Evolutionary conservation across 73 alveolate species (phyloP).

Genomic region (Stentor coeruleus): DNA sequence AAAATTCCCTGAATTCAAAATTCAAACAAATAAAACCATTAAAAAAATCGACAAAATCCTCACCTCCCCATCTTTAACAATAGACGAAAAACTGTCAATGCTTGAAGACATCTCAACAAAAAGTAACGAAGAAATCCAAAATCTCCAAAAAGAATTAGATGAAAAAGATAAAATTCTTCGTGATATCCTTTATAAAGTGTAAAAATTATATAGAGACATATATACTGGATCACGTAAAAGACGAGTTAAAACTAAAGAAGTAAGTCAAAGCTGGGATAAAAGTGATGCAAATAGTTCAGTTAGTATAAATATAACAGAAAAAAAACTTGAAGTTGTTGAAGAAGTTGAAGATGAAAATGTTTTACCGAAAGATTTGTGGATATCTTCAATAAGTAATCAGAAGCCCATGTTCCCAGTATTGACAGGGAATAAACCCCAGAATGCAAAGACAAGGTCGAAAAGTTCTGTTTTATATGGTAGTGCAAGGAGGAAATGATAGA

Average conservation of each 20-base stretch:
- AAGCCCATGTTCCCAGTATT: not conserved
- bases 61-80: not conserved
- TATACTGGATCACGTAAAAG: too few relatives aligned
- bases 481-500: too few relatives aligned
- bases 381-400: not conserved
- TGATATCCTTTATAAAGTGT: not conserved
- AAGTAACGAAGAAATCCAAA: not conserved
- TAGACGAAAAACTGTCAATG: not conserved
- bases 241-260: too few relatives aligned
- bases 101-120: not conserved
- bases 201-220: not conserved
- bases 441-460: not conserved
- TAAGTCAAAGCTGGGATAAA: too few relatives aligned
- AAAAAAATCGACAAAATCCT: not conserved
- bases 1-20: not conserved
- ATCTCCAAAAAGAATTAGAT: not conserved
- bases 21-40: not conserved
- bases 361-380: not conserved
- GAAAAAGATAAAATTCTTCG: not conserved
- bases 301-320: not conserved
- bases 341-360: not conserved
- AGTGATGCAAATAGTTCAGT: not conserved
- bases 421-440: not conserved
- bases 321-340: not conserved
- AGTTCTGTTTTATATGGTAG: not conserved